Percentiles rank a stretch among this genome's conserved stretches.
These are phyloP conservation scores for Ogataea glucozyma DNA, from an alignment of 805 yeast species.

Conservation along the genomic window DNA sequence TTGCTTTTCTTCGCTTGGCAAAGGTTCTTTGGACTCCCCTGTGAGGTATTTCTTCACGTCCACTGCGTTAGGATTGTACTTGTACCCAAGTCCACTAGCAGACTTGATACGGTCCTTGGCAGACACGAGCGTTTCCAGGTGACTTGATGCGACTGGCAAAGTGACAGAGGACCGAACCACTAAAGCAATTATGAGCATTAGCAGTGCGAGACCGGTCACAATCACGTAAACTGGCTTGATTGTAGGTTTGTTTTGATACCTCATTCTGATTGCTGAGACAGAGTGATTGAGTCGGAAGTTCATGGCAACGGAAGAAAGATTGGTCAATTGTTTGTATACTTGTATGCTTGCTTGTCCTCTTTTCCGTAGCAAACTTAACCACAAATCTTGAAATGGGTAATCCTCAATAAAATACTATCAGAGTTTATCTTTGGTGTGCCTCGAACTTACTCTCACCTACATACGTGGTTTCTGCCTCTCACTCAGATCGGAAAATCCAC, in stretches of 20 bases:
- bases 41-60: slow-evolving; percentile 11
- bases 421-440: no score
- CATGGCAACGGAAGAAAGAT: slow-evolving; percentile 2
- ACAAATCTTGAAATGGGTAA: no score
- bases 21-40: neutral
- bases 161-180: slow-evolving; percentile 1
- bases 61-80: slow-evolving; percentile 9
- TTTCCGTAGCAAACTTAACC: neutral
- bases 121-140: slow-evolving; percentile 4
- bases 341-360: neutral
- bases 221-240: slow-evolving; percentile 12
- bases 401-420: no score
- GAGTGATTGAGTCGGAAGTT: neutral
- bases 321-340: neutral
- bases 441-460: no score
- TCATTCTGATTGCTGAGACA: neutral
- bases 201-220: slow-evolving; percentile 11
- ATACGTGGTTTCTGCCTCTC: no score
- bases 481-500: no score
- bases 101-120: slow-evolving; percentile 8
- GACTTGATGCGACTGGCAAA: slow-evolving; percentile 3
- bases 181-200: slow-evolving; percentile 10
- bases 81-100: neutral
- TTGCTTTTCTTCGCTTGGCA: slow-evolving; percentile 1
- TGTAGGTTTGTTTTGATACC: neutral